Evolutionary conservation across 2,329 filamentous ascomycete genomes (phyloP).

Genomic region (Pseudopithomyces chartarum): DNA sequence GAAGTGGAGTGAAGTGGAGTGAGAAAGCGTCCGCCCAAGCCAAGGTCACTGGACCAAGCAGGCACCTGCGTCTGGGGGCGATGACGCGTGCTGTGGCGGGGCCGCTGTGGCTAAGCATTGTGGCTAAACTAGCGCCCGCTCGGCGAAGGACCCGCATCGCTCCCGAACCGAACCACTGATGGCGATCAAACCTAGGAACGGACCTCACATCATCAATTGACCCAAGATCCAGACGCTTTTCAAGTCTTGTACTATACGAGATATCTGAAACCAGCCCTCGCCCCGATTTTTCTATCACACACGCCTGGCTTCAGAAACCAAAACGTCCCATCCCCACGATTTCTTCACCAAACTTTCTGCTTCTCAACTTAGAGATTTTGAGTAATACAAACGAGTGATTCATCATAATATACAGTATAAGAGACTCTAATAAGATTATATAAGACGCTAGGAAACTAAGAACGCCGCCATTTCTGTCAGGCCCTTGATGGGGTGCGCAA

Average conservation of each 20-base stretch:
- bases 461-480: not conserved
- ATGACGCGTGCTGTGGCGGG: constrained; percentile 5
- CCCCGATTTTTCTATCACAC: not conserved
- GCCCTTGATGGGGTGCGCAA: constrained; percentile 2
- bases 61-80: not conserved
- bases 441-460: not conserved
- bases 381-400: constrained; percentile 10
- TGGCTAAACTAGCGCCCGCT: not conserved
- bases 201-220: not conserved
- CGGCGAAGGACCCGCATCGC: not conserved
- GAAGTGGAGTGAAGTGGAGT: not conserved
- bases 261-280: not conserved
- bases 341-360: not conserved
- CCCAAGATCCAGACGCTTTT: not conserved
- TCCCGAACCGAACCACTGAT: not conserved
- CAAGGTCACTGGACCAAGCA: not conserved
- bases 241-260: not conserved
- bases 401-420: constrained; percentile 3
- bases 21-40: not conserved
- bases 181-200: not conserved
- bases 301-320: not conserved
- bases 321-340: not conserved
- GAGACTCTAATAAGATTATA: not conserved
- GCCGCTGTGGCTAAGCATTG: not conserved
- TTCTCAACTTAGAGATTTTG: not conserved